A percentile compares a stretch with the other conserved stretches of the same genome.
These are phyloP conservation scores for Maudiozyma turicensis DNA, from an alignment of 805 yeast genomes.

Conservation along the genomic window DNA sequence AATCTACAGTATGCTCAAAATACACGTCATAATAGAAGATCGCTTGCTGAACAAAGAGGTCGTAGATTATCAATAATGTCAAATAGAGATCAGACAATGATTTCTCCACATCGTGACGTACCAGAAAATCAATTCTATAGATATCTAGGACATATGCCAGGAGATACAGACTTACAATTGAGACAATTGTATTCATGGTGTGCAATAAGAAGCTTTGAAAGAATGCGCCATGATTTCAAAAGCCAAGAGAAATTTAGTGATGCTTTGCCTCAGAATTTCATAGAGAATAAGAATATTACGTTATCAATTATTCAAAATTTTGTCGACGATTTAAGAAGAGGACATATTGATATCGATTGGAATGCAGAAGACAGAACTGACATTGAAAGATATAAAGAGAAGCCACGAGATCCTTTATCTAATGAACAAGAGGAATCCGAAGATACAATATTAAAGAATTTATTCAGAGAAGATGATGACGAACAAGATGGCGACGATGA, in stretches of 20 bases:
- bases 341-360: conserved; percentile 22
- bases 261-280: not conserved
- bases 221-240: conserved; percentile 6
- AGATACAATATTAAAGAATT: conserved; percentile 8
- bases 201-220: conserved; percentile 18
- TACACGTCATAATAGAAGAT: conserved; percentile 11
- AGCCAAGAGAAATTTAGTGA: not conserved
- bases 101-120: conserved; percentile 27
- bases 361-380: conserved; percentile 12
- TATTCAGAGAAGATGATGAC: conserved; percentile 12
- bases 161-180: conserved; percentile 22
- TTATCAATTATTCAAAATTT: conserved; percentile 22
- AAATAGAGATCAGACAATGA: conserved; percentile 16
- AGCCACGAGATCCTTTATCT: conserved; percentile 6
- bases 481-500: conserved; percentile 1
- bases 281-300: conserved; percentile 18
- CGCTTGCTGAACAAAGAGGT: conserved; percentile 23
- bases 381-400: conserved; percentile 11
- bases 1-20: conserved; percentile 8
- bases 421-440: conserved; percentile 14
- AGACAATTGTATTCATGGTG: conserved; percentile 29
- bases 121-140: conserved; percentile 26
- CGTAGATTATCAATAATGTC: conserved; percentile 24
- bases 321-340: conserved; percentile 24
- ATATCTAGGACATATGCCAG: conserved; percentile 23